phyloP scores from a whole-genome alignment of 2,329 filamentous ascomycete genomes.

The Cercospora sp. region DNA sequence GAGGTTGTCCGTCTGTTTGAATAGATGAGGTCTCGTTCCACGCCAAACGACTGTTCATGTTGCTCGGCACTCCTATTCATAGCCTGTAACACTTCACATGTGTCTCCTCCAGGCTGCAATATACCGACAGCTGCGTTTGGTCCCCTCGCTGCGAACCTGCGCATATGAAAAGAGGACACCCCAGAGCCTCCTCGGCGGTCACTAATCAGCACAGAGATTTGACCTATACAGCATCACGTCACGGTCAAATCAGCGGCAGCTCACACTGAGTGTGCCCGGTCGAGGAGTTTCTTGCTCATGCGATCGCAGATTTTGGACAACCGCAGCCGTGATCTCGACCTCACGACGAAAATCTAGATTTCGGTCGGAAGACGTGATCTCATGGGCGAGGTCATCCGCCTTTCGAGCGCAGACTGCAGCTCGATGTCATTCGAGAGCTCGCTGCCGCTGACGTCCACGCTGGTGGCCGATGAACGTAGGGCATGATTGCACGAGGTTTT shows the following conservation, averaged over 20 bases:
- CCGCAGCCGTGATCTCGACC: not conserved
- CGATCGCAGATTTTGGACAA: not conserved
- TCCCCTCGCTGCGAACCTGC: not conserved
- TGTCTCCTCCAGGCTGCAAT: not conserved
- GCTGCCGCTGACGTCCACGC: not conserved
- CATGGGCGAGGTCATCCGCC: not conserved
- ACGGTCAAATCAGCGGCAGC: not conserved
- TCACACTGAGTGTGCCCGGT: not conserved
- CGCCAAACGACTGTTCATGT: not conserved
- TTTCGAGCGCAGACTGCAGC: not conserved
- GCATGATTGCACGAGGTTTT: not conserved
- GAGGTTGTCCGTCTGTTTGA: not conserved
- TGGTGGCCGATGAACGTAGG: not conserved
- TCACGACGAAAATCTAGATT: not conserved
- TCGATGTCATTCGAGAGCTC: slow-evolving; percentile 1
- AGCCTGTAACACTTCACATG: not conserved
- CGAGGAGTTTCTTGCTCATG: not conserved
- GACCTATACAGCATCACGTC: not conserved
- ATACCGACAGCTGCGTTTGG: slow-evolving; percentile 1
- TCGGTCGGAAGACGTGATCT: not conserved
- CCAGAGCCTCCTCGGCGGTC: not conserved
- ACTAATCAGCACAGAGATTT: not conserved
- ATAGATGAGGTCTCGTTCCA: not conserved
- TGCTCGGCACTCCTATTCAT: not conserved
- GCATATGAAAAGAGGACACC: not conserved